Base-by-base conservation (phyloP, 495 filamentous ascomycete species). In the Penicillium parvum region DNA sequence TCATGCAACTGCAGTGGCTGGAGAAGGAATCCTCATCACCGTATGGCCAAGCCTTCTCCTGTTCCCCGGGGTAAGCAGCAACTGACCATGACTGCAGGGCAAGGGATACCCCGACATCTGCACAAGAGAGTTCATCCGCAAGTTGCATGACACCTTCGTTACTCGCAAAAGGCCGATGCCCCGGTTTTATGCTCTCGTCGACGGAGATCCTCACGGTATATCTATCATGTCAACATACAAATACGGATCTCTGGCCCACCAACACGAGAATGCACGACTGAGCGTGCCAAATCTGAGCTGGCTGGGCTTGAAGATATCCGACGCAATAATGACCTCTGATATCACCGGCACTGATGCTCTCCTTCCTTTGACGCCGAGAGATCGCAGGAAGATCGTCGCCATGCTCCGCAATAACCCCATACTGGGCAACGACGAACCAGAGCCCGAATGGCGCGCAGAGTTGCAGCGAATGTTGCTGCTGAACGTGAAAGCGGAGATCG, bases 41-140 rank as follows among this genome's bases (percentile, higher is more conserved):
- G 86, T 83, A 64, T 50, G 72, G 25, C 9, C 21, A 21, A 3
- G 28, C 9, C 4, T 4, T 21, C 2, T 12, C 1, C n/a, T 11
- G 3, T 4, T 10, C 23, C 25, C 23, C 19, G 16, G n/a, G 14
- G 2, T 7, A 15, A 10, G 1, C 19, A 36, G 5, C n/a, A 21
- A 5, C 40, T 41, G 7, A 45, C 9, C 19, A 30, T 6, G 11
- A 28, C 6, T 17, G 1, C 18, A 54, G 88, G 87, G 79, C 1
- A 97, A 96, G 71, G 92, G 92, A 0, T 97, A 94, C 61, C 90
- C 92, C 0, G 92, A 98, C 54, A 71, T 96, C 17, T 73, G 76
- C 4, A 95, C 90, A 0, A 67, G 94, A 22, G 74, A 76, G 30
- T 90, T 96, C 51, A 26, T 71, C 25, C 63, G 55, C 52, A 55